These are phyloP conservation scores for Saturnispora bothae DNA, from an alignment of 805 yeast genomes.

Conservation along the genomic window DNA sequence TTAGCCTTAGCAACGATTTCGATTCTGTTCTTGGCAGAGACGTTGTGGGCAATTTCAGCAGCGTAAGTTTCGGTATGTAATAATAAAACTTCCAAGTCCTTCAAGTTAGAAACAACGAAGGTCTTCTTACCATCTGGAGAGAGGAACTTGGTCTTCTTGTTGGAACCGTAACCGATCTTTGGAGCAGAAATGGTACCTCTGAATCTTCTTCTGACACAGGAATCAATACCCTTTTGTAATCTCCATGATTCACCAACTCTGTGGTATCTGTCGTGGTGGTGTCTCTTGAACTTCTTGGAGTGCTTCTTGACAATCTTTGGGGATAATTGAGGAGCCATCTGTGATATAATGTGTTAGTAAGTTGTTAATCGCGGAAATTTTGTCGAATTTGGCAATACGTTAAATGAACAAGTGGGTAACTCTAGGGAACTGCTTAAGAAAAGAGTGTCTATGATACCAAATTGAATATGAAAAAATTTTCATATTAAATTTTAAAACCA, in stretches of 20 bases:
- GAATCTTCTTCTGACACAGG: slow-evolving; percentile 99
- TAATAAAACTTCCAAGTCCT: slow-evolving; percentile 89
- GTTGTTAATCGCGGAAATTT: no score
- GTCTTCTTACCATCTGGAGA: slow-evolving; percentile 97
- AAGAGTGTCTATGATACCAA: no score
- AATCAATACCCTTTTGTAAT: slow-evolving; percentile 99
- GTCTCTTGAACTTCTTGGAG: slow-evolving; percentile 98
- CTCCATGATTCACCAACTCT: slow-evolving; percentile 99
- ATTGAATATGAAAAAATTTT: no score
- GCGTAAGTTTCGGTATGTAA: slow-evolving; percentile 98
- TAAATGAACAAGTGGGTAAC: no score
- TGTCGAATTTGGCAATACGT: no score
- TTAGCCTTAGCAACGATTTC: slow-evolving; percentile 93
- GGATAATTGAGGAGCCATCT: slow-evolving; percentile 96
- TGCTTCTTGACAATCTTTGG: slow-evolving; percentile 99
- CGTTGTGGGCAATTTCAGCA: slow-evolving; percentile 99
- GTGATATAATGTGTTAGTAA: slow-evolving; percentile 10
- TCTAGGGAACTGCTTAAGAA: no score
- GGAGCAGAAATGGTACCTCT: slow-evolving; percentile 99
- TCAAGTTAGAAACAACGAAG: slow-evolving; percentile 83
- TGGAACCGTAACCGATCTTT: slow-evolving; percentile 99
- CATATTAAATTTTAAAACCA: no score
- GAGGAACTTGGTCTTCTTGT: slow-evolving; percentile 96
- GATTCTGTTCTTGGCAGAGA: slow-evolving; percentile 97
- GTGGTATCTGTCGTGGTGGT: slow-evolving; percentile 98